Evolutionary conservation across 2,329 filamentous ascomycete genomes (phyloP), one percentile per base, ranked within the genome.

Genomic region (Helminthosporium solani): DNA sequence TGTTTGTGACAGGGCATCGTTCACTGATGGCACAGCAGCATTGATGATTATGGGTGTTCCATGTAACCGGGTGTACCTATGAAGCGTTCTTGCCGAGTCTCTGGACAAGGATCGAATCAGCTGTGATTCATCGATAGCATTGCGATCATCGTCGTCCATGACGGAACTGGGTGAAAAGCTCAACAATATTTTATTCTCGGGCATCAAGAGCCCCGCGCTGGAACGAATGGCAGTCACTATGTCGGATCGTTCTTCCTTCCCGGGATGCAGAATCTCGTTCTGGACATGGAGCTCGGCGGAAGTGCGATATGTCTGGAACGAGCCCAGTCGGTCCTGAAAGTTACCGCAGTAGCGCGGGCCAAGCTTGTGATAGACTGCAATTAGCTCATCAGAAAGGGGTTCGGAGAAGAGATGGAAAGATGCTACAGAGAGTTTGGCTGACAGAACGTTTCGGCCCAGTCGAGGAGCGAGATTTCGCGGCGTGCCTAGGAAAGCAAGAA

Each of bases 281-380:
- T 92, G 86, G 42, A 96, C 79, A 48, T 95, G 94, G 31, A 99
- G 75, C 43, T 88, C 85, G 7, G 94, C 92, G 1, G 94, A 97
- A 6, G 94, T 92, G 60, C 88, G 84, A 65, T 99, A 99, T 0
- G 95, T 99, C 64, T 97, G 90, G 62, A 99, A 95, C 1, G 90
- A 92, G 4, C 95, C 94, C 12, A 99, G 79, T 57, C 90, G 94
- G 64, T 99, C 94, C 70, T 99, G 94, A 58, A 95, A 96, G 65
- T 99, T 99, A 14, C 94, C 94, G 63, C 90, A 86, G 59, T 99
- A 99, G 38, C 90, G 84, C 19, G 90, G 87, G 0, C 94, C 92
- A 15, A 99, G 83, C 40, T 91, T 88, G 65, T 87, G 89, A 61
- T 96, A 89, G 0, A 99, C 94, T 11, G 92, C 86, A 44, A 99